These are phyloP conservation scores for Diaporthe sp. DNA, from an alignment of 2,329 filamentous ascomycete genomes.

Conservation along the genomic window DNA sequence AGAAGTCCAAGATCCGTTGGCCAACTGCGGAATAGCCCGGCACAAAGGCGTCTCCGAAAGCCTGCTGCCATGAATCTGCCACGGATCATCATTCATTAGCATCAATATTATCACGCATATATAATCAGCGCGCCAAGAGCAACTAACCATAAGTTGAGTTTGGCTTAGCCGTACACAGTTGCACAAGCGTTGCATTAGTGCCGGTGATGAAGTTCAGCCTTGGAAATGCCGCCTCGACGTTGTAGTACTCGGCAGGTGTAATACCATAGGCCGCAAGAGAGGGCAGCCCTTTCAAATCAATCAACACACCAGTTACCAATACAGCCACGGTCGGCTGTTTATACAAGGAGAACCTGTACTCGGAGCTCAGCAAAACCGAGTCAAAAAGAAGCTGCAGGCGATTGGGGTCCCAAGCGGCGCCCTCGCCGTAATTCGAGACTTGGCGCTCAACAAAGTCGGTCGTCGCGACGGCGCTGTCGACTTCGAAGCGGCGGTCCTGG, in stretches of 20 bases:
- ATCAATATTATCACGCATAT: neutral
- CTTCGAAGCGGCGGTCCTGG: neutral
- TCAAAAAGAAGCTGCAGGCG: constrained; percentile 10
- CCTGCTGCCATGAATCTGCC: constrained; percentile 28
- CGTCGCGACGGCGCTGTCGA: neutral
- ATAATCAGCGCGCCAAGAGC: neutral
- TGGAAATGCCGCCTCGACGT: neutral
- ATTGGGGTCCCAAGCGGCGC: neutral
- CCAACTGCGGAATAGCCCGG: constrained; percentile 26
- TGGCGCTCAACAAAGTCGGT: neutral
- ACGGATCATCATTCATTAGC: neutral
- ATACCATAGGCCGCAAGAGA: neutral
- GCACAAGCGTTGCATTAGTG: neutral
- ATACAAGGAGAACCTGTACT: constrained; percentile 8
- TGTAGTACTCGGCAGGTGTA: neutral
- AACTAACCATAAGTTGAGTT: neutral
- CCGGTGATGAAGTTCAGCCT: neutral
- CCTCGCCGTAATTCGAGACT: neutral
- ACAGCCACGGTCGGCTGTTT: neutral
- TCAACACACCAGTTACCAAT: neutral
- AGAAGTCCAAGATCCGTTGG: constrained; percentile 25
- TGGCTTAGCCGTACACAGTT: neutral
- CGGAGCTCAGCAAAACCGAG: constrained; percentile 1
- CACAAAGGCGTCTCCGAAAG: constrained; percentile 28
- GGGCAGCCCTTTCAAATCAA: neutral